phyloP scores from a whole-genome alignment of 192 early-diverging fungal species.

The Coemansia sp. region DNA sequence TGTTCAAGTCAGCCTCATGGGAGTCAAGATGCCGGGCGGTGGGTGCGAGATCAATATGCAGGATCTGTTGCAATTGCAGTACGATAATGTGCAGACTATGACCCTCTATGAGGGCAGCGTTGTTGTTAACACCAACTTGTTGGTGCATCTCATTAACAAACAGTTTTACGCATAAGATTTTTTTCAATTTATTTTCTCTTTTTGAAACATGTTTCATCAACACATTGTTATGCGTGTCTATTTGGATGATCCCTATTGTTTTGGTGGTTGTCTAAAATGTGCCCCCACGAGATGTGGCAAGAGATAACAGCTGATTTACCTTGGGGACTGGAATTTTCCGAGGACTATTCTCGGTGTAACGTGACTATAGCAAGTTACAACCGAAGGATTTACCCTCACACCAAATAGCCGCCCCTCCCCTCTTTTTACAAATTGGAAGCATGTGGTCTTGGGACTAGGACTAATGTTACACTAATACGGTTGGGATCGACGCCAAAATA shows the following conservation, averaged over 20 bases:
- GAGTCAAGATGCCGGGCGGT: constrained; percentile 63
- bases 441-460: neutral
- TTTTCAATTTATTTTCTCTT: constrained; percentile 5
- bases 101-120: constrained; percentile 86
- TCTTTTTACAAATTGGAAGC: neutral
- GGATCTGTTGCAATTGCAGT: constrained; percentile 91
- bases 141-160: constrained; percentile 96
- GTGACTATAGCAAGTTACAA: neutral
- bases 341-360: neutral
- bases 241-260: no score
- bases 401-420: neutral
- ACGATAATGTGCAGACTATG: constrained; percentile 89
- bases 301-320: no score
- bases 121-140: constrained; percentile 94
- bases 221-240: neutral
- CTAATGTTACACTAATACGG: neutral
- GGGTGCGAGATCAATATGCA: constrained; percentile 85
- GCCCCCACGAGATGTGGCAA: no score
- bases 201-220: neutral
- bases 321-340: no score
- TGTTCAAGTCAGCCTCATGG: constrained; percentile 78
- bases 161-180: constrained; percentile 65
- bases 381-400: neutral
- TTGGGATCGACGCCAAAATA: neutral
- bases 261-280: no score